These are phyloP conservation scores for Phlyctochytrium bullatum DNA, from an alignment of 192 early-diverging fungal genomes.

Conservation along the genomic window DNA sequence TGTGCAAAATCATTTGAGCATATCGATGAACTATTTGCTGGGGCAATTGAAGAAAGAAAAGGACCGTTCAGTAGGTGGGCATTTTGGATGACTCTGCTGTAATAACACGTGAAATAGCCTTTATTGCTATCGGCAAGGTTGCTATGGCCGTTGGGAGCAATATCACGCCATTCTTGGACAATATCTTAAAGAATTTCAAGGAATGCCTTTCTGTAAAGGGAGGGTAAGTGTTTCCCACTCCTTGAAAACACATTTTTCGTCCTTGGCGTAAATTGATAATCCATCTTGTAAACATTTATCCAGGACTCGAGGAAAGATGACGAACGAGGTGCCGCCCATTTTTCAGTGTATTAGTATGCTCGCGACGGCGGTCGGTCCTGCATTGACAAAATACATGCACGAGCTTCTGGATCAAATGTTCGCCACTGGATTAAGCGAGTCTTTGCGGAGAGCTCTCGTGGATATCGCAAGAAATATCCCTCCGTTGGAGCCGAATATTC, in stretches of 20 bases:
- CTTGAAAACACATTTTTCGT: too few species aligned
- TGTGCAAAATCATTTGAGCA: slow-evolving; percentile 59
- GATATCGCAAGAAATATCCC: slow-evolving; percentile 80
- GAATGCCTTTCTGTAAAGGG: slow-evolving; percentile 68
- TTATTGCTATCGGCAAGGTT: slow-evolving; percentile 82
- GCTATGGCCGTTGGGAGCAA: slow-evolving; percentile 73
- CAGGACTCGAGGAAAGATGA: slow-evolving; percentile 22
- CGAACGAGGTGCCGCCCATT: slow-evolving; percentile 30
- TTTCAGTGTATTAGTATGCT: slow-evolving; percentile 88
- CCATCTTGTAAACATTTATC: slow-evolving; percentile 17
- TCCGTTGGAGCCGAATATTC: slow-evolving; percentile 77
- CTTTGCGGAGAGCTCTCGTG: slow-evolving; percentile 75
- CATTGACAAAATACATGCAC: slow-evolving; percentile 75
- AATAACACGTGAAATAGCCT: slow-evolving; percentile 49
- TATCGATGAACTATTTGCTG: slow-evolving; percentile 73
- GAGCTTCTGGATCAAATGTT: slow-evolving; percentile 89
- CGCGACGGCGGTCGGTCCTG: slow-evolving; percentile 83
- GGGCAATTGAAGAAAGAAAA: slow-evolving; percentile 67
- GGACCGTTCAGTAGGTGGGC: slow-evolving; percentile 55
- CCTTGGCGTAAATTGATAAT: slow-evolving; percentile 1
- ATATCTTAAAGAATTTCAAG: slow-evolving; percentile 70
- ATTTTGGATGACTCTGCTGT: neutral
- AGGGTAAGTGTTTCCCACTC: slow-evolving; percentile 46
- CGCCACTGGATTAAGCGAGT: slow-evolving; percentile 76
- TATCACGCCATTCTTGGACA: slow-evolving; percentile 78